Base-by-base conservation (phyloP, 2,329 filamentous ascomycete genomes). In the Aspergillus jensenii region DNA sequence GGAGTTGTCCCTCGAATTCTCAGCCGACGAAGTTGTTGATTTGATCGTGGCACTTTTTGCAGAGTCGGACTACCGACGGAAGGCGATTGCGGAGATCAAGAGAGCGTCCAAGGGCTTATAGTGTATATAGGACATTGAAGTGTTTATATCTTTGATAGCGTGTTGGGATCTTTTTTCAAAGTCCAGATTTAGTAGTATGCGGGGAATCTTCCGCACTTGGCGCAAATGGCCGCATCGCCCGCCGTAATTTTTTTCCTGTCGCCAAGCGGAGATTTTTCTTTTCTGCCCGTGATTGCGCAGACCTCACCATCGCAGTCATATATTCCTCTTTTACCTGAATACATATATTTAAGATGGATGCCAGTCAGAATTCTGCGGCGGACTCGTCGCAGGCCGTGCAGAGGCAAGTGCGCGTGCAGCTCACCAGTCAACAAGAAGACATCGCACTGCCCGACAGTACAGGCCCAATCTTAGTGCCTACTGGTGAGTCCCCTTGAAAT, bases 1-100 rank as follows among this genome's bases (percentile, higher is more conserved):
- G n/a, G 86, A 86, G 69, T 66, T 88, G 65, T 82, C 81, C 59
- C 68, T 87, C 55, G 85, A 88, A 66, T 88, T 87, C 72, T 80
- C 80, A 23, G 76, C 76, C 3, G 84, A 86, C 35, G 86, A 88
- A 68, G 81, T 88, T 8, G 76, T 86, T 14, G 86, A 87, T 65
- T 66, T 88, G 69, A 84, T 88, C 51, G 79, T 85, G 70, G 86
- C 85, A 17, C 71, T 88, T 37, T 88, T 88, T 70, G 84, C 85
- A 17, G 86, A 87, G 63, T 85, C 82, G 62, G 81, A 84, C 37
- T 76, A 86, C 67, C 74, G 85, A 56, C 78, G 83, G 61, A 79
- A 77, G 66, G 83, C 85, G 3, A 84, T 87, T 65, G 75, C 75
- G 40, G 84, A 86, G 59, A 86, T 88, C 56, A 74, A 76, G 62